A percentile compares a stretch with the other conserved stretches of the same genome.
These are phyloP conservation scores for Camelina neglecta DNA, from an alignment of 345 rosid species.

Conservation along the genomic window DNA sequence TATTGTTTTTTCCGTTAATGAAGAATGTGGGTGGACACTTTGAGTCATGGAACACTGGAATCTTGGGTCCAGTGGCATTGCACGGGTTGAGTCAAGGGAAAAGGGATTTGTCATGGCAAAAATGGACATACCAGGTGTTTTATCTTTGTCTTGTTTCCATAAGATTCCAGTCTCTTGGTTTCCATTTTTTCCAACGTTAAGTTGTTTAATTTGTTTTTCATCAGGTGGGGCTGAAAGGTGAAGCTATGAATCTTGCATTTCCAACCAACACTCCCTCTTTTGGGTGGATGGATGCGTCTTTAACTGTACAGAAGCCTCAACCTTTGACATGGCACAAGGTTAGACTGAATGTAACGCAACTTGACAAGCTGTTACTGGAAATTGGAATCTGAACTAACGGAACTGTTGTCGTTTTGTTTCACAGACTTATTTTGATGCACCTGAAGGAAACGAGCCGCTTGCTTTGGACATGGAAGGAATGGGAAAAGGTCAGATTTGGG, in stretches of 20 bases:
- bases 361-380: not conserved
- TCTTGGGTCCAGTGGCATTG: conserved; percentile 93
- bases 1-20: not conserved
- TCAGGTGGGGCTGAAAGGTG: conserved; percentile 99
- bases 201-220: conserved; percentile 30
- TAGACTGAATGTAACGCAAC: conserved; percentile 8
- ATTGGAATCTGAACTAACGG: not conserved
- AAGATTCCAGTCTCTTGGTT: not conserved
- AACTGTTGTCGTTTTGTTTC: not conserved
- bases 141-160: not conserved
- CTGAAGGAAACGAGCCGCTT: conserved; percentile 89
- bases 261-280: conserved; percentile 66
- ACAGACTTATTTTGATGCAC: conserved; percentile 87
- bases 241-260: conserved; percentile 80
- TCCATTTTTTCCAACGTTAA: not conserved
- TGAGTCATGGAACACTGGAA: conserved; percentile 95
- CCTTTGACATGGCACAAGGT: conserved; percentile 99
- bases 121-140: conserved; percentile 94
- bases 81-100: conserved; percentile 91
- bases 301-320: conserved; percentile 69
- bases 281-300: conserved; percentile 76
- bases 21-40: conserved; percentile 97
- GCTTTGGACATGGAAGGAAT: conserved; percentile 97
- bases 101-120: conserved; percentile 89
- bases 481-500: conserved; percentile 99